phyloP scores from a whole-genome alignment of 257 asterid genomes.

The Cynanchum wilfordii region DNA sequence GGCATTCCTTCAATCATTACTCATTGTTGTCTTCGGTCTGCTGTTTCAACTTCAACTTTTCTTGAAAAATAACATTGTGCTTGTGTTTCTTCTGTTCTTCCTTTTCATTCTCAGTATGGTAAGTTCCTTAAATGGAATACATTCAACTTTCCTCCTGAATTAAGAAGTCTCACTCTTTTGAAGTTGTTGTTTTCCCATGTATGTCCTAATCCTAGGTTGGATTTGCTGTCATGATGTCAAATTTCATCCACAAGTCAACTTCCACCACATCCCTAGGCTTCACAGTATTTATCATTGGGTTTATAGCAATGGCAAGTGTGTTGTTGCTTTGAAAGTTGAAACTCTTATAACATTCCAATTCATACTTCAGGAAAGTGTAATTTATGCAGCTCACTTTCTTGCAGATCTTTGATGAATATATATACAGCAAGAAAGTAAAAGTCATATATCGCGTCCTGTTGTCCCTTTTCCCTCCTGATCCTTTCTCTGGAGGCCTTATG shows the following conservation, averaged over 20 bases:
- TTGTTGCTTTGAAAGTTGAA: background rate
- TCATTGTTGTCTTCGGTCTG: constrained; percentile 34
- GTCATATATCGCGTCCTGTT: constrained; percentile 16
- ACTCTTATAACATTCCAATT: background rate
- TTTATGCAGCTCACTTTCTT: background rate
- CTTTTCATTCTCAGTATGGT: constrained; percentile 39
- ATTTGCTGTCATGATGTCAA: constrained; percentile 33
- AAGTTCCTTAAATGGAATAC: constrained; percentile 2
- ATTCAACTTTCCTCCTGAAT: background rate
- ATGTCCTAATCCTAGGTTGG: constrained; percentile 20
- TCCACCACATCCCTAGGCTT: constrained; percentile 34
- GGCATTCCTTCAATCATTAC: constrained; percentile 27
- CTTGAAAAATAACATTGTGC: constrained; percentile 23
- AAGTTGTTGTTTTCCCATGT: background rate
- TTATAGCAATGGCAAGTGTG: constrained; percentile 29
- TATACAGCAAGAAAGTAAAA: constrained; percentile 8
- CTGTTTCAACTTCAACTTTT: constrained; percentile 28
- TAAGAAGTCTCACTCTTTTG: background rate
- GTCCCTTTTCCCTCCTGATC: constrained; percentile 30
- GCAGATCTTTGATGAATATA: constrained; percentile 7
- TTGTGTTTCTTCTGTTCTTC: constrained; percentile 35
- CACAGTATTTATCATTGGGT: constrained; percentile 24
- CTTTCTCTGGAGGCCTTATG: constrained; percentile 22
- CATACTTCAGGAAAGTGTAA: background rate
- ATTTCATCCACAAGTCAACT: constrained; percentile 29